These are phyloP conservation scores for Pyrenula aspistea DNA, from an alignment of 495 filamentous ascomycete species.

Conservation along the genomic window DNA sequence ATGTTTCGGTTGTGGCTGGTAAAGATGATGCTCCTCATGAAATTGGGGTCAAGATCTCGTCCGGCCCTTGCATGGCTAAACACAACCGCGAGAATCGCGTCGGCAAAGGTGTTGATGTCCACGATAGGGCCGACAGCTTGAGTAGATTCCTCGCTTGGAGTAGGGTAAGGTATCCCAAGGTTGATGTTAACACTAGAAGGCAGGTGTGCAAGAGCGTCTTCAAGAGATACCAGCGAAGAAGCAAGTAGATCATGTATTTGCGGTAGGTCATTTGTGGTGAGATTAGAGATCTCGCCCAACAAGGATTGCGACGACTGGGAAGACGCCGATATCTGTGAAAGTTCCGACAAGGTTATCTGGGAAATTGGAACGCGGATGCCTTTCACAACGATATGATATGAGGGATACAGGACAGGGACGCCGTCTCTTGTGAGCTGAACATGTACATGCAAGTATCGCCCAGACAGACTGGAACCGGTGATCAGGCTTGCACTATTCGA, in stretches of 20 bases:
- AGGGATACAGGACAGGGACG: conserved; percentile 74
- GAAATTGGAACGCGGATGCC: conserved; percentile 73
- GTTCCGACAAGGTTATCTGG: conserved; percentile 62
- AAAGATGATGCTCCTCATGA: conserved; percentile 78
- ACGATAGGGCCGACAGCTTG: conserved; percentile 55
- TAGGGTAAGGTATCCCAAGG: conserved; percentile 76
- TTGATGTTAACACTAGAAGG: conserved; percentile 73
- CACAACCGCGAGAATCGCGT: conserved; percentile 69
- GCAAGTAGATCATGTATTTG: conserved; percentile 57
- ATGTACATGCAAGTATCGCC: conserved; percentile 83
- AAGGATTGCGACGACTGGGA: conserved; percentile 25
- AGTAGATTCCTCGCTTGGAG: conserved; percentile 51
- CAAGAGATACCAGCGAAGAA: conserved; percentile 59
- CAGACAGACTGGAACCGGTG: conserved; percentile 87
- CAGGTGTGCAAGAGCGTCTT: conserved; percentile 60
- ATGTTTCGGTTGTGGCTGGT: conserved; percentile 80
- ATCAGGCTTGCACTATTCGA: conserved; percentile 73
- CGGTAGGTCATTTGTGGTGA: conserved; percentile 42
- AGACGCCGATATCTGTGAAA: conserved; percentile 49
- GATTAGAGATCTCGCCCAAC: conserved; percentile 31
- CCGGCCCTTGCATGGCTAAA: conserved; percentile 81
- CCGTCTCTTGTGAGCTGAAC: conserved; percentile 83
- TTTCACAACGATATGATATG: conserved; percentile 65
- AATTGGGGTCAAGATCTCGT: conserved; percentile 52
- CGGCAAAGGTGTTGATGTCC: conserved; percentile 81